A percentile compares a stretch with the other conserved stretches of the same genome.
These are phyloP conservation scores for Abrus precatorius DNA, from an alignment of 306 rosid species.

Conservation along the genomic window DNA sequence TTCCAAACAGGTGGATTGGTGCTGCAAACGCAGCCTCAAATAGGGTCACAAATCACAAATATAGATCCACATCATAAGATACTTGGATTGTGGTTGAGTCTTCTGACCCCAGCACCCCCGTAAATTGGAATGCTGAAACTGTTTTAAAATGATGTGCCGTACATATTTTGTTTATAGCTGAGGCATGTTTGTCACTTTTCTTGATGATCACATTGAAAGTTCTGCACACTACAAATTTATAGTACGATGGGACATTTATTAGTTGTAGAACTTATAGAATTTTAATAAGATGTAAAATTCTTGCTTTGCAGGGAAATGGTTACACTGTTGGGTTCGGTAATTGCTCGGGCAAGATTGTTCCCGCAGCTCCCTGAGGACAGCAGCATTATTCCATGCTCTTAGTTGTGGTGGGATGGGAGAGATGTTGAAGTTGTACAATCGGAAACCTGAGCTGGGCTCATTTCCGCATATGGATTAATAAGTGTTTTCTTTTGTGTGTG, in stretches of 20 bases:
- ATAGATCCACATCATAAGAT: not conserved
- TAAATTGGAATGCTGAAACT: slow-evolving; percentile 14
- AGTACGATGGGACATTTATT: not conserved
- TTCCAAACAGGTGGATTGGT: not conserved
- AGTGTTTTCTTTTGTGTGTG: slow-evolving; percentile 14
- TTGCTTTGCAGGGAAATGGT: slow-evolving; percentile 73
- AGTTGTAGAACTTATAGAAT: not conserved
- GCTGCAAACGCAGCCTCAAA: too few species aligned
- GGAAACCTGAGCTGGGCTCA: not conserved
- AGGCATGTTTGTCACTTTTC: slow-evolving; percentile 3
- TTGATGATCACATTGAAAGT: not conserved
- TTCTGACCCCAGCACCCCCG: not conserved
- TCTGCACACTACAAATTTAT: not conserved
- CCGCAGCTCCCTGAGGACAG: slow-evolving; percentile 59
- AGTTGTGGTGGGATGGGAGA: not conserved
- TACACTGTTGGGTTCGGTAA: slow-evolving; percentile 88
- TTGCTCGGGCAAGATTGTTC: slow-evolving; percentile 83
- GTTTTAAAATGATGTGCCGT: not conserved
- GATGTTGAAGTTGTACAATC: slow-evolving; percentile 30
- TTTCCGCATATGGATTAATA: not conserved
- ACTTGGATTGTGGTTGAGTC: not conserved
- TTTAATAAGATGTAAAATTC: slow-evolving; percentile 17
- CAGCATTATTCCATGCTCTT: slow-evolving; percentile 11
- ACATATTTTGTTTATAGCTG: not conserved
- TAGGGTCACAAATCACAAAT: too few species aligned